Percentiles rank a stretch among this genome's conserved stretches.
Conservation (phyloP, 2,329 filamentous ascomycete species). For the Venturia aucupariae region DNA sequence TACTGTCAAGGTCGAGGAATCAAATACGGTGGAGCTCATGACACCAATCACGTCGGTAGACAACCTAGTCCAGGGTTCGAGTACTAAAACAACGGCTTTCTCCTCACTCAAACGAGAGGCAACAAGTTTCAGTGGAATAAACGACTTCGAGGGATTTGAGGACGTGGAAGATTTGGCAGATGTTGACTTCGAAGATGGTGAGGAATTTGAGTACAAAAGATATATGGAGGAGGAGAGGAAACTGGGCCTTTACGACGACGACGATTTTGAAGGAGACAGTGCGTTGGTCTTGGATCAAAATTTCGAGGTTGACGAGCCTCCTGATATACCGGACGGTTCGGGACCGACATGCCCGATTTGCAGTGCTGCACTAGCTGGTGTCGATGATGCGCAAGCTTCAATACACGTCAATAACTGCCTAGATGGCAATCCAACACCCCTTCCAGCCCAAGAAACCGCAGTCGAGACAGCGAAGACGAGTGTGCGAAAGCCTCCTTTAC, state of each 20-base stretch:
- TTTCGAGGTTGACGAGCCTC: conserved; percentile 28
- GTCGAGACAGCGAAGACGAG: conserved; percentile 17
- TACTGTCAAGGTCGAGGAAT: not conserved
- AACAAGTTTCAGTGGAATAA: conserved; percentile 39
- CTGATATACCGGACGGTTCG: conserved; percentile 9
- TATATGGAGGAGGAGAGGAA: conserved; percentile 65
- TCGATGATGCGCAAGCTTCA: conserved; percentile 54
- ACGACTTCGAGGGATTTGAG: conserved; percentile 43
- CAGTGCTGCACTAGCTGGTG: conserved; percentile 50
- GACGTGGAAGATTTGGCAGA: conserved; percentile 52
- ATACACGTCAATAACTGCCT: conserved; percentile 89
- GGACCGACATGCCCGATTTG: conserved; percentile 64
- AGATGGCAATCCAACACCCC: conserved; percentile 64
- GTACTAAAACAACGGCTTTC: conserved; percentile 12
- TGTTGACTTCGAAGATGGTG: conserved; percentile 46
- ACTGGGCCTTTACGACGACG: conserved; percentile 41
- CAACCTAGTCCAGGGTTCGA: not conserved
- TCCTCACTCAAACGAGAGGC: conserved; percentile 37
- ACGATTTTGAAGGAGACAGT: conserved; percentile 23
- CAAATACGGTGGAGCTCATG: not conserved
- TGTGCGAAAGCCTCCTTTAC: conserved; percentile 22
- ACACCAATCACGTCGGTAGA: not conserved
- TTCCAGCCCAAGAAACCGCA: conserved; percentile 30
- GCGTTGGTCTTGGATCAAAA: conserved; percentile 49
- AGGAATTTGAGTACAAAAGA: conserved; percentile 43